These are phyloP conservation scores for Endocalyx cinctus DNA, from an alignment of 2,329 filamentous ascomycete species.

Conservation along the genomic window DNA sequence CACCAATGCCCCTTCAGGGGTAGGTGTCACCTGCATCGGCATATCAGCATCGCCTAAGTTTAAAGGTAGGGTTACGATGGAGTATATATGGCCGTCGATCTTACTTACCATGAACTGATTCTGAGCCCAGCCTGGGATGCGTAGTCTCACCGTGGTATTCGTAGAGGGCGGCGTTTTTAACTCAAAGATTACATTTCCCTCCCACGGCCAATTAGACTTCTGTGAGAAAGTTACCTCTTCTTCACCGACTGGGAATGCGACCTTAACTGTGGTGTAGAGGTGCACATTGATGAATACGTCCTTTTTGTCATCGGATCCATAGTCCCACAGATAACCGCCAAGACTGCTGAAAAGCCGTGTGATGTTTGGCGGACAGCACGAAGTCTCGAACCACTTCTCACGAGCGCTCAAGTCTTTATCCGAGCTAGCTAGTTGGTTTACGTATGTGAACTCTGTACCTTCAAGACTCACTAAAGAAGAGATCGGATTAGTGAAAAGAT, in stretches of 20 bases:
- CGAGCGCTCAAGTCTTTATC: constrained; percentile 44
- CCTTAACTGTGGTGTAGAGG: constrained; percentile 47
- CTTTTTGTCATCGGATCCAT: constrained; percentile 20
- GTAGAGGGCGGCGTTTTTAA: constrained; percentile 29
- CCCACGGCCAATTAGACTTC: constrained; percentile 53
- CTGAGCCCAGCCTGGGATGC: constrained; percentile 50
- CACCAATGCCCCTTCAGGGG: constrained; percentile 24
- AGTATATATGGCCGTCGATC: constrained; percentile 2
- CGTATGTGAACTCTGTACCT: constrained; percentile 56
- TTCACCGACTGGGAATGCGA: constrained; percentile 33
- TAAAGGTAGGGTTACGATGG: background rate
- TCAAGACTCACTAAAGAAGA: constrained; percentile 44
- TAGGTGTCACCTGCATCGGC: constrained; percentile 29
- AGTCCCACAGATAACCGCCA: constrained; percentile 53
- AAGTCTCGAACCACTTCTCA: constrained; percentile 54
- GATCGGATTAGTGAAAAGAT: background rate
- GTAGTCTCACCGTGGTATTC: constrained; percentile 39
- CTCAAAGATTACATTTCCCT: constrained; percentile 44
- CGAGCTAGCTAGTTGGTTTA: constrained; percentile 55
- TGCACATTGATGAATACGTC: constrained; percentile 46
- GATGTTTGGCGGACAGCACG: constrained; percentile 59
- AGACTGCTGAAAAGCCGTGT: constrained; percentile 50
- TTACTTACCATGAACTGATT: constrained; percentile 21
- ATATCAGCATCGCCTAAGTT: background rate
- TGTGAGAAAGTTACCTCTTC: constrained; percentile 39